Conservation (phyloP, 139 green algal species). For the Coelastrella sp. region DNA sequence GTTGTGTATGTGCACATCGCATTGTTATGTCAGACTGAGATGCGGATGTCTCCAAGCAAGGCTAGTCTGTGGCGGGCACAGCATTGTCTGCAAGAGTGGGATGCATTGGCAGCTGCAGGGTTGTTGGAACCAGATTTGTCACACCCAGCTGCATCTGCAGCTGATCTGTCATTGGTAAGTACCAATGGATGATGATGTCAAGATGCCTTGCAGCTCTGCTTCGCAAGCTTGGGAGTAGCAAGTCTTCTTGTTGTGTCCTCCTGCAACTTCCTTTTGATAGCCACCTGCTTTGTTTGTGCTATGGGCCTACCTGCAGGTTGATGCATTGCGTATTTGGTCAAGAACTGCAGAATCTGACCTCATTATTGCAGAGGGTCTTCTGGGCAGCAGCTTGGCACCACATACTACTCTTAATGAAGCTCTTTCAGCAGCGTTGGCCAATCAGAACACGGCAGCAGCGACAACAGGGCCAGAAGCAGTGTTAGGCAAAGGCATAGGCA, state of each 20-base stretch:
- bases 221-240: too few species aligned
- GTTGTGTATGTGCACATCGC: slow-evolving; percentile 73
- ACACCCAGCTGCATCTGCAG: background rate
- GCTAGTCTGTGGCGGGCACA: slow-evolving; percentile 69
- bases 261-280: background rate
- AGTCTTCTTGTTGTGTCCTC: background rate
- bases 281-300: too few species aligned
- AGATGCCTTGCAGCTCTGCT: background rate
- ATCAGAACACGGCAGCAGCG: slow-evolving; percentile 30
- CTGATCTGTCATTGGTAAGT: background rate
- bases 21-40: slow-evolving; percentile 78
- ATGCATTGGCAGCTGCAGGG: slow-evolving; percentile 61
- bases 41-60: slow-evolving; percentile 64
- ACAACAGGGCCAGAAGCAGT: slow-evolving; percentile 33
- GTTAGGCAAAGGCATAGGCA: slow-evolving; percentile 14
- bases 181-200: background rate
- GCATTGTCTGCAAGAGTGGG: slow-evolving; percentile 82
- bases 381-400: slow-evolving; percentile 63
- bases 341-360: slow-evolving; percentile 72
- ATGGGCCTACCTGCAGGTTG: slow-evolving; percentile 66
- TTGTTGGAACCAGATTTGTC: slow-evolving; percentile 48
- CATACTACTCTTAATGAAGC: slow-evolving; percentile 61
- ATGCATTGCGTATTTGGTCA: slow-evolving; percentile 72
- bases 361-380: slow-evolving; percentile 75
- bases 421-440: slow-evolving; percentile 37